Evolutionary conservation across 208 protist species (phyloP), one percentile per base, ranked within the genome.

Genomic region (Wallacemonas sp.): DNA sequence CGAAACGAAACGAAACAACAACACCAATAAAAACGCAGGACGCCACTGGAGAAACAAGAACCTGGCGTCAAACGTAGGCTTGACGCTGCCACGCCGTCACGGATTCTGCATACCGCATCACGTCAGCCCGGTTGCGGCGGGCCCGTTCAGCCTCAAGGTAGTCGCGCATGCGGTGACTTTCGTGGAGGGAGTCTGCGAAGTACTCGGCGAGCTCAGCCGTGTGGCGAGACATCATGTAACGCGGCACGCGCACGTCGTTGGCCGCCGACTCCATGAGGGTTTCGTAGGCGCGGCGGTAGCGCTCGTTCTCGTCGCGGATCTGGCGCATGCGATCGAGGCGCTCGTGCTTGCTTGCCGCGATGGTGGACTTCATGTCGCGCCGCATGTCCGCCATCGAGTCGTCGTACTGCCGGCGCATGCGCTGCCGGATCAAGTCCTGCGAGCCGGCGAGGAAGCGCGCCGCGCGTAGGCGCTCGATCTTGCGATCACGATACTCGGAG

Each of bases 31-130:
- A 49, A 6, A 6, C 9, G 6, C 36, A 41, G 36, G 6, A 17
- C 9, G 6, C 9, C 14, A 14, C 14, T 41, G 36, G 36, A 41
- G 36, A 14, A 41, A 14, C 6, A 41, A 41, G 9, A 14, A 21
- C 17, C 8, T 41, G 9, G 12, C n/a, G 46, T 29, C 63, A 85
- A 24, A 78, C n/a, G 11, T 71, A 71, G 43, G 85, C 68, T 19
- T 87, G 78, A 21, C 85, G 87, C 46, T 95, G 90, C 90, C 90
- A 95, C 27, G 78, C 82, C 21, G 74, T 92, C 19, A 90, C 72
- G 44, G 76, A 74, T 56, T 87, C 74, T 0, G 81, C 86, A 66
- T 90, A 95, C 43, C 71, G 79, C 43, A 91, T 63, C 46, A 95
- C 48, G 63, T 93, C 87, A 39, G 54, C 60, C 41, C 74, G 68